Evolutionary conservation across 2,329 filamentous ascomycete species (phyloP).

Genomic region (Paraphoma chrysanthemicola): DNA sequence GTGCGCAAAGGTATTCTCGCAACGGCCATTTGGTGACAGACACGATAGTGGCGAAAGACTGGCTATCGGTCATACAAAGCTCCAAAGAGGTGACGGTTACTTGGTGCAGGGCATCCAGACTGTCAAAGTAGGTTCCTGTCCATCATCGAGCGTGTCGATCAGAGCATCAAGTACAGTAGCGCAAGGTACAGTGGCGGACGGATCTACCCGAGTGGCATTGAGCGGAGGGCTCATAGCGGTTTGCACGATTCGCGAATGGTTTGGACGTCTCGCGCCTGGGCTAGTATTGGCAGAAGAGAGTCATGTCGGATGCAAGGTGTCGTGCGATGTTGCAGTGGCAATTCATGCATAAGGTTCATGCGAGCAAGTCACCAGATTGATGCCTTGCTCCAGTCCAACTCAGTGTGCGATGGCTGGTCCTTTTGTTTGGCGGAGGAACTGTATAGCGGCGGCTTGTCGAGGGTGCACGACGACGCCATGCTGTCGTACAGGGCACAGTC

Average conservation of each 20-base stretch:
- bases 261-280: too few species aligned
- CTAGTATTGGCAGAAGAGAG: too few species aligned
- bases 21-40: too few species aligned
- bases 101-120: background rate
- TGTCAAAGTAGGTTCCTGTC: background rate
- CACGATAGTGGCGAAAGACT: background rate
- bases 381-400: too few species aligned
- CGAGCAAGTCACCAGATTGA: too few species aligned
- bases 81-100: background rate
- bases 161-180: background rate
- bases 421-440: too few species aligned
- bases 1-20: background rate
- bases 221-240: background rate
- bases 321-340: too few species aligned
- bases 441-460: too few species aligned
- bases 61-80: background rate
- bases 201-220: background rate
- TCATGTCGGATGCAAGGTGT: too few species aligned
- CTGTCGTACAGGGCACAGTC: background rate
- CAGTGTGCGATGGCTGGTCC: too few species aligned
- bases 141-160: background rate
- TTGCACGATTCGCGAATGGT: background rate
- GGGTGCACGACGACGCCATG: too few species aligned
- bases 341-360: too few species aligned
- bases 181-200: background rate